These are phyloP conservation scores for Cladophialophora psammophila DNA, from an alignment of 2,329 filamentous ascomycete genomes.

Conservation along the genomic window DNA sequence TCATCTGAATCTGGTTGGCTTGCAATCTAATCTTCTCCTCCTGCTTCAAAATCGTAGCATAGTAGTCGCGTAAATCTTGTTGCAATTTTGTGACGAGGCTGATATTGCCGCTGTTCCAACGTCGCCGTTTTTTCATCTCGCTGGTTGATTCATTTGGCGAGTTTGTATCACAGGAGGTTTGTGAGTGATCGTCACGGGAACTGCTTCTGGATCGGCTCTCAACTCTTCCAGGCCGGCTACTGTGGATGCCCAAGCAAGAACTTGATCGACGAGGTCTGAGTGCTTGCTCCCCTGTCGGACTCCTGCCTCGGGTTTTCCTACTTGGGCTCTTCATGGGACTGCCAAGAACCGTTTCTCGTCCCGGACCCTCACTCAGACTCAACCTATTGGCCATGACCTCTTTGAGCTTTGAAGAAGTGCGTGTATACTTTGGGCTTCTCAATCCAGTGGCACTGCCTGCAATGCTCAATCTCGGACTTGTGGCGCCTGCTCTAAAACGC, in stretches of 20 bases:
- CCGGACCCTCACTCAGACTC: conserved; percentile 14
- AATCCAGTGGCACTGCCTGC: conserved; percentile 5
- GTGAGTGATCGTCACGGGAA: conserved; percentile 28
- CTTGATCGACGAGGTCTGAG: conserved; percentile 1
- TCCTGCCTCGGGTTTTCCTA: neutral
- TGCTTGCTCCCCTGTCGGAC: neutral
- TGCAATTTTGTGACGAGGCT: conserved; percentile 28
- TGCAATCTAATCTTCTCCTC: conserved; percentile 33
- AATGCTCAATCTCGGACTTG: conserved; percentile 33
- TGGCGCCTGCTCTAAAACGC: conserved; percentile 36
- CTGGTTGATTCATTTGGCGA: conserved; percentile 1
- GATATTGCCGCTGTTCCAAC: conserved; percentile 37
- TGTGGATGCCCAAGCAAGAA: conserved; percentile 3
- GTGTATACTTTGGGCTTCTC: conserved; percentile 20
- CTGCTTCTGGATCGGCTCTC: conserved; percentile 18
- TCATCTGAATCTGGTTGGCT: conserved; percentile 33
- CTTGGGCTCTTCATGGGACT: conserved; percentile 7
- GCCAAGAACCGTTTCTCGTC: conserved; percentile 7
- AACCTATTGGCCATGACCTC: conserved; percentile 20
- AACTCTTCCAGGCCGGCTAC: conserved; percentile 22
- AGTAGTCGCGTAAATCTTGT: conserved; percentile 31
- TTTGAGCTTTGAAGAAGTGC: conserved; percentile 26
- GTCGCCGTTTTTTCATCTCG: conserved; percentile 25
- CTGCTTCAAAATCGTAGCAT: conserved; percentile 29
- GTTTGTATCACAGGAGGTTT: neutral